Conservation (phyloP, 2,329 filamentous ascomycete species). For the Nakataea oryzae region DNA sequence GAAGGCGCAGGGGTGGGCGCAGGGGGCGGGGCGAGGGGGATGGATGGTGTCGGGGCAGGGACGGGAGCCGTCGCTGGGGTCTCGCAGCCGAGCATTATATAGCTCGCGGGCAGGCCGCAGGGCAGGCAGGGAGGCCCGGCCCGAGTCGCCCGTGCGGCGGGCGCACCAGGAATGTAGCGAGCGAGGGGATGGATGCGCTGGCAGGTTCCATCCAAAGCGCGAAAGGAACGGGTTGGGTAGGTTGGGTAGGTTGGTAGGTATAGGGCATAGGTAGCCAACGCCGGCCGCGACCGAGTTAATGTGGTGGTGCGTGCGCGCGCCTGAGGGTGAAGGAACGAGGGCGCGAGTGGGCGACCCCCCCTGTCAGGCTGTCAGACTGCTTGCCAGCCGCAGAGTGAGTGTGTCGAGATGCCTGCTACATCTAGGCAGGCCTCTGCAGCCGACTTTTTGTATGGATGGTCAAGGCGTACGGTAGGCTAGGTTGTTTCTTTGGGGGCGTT, state of each 20-base stretch:
- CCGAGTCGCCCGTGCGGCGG: background rate
- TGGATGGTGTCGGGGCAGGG: background rate
- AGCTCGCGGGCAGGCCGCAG: background rate
- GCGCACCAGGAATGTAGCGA: background rate
- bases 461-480: too few species aligned
- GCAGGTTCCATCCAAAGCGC: background rate
- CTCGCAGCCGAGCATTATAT: constrained; percentile 3
- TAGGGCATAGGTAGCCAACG: background rate
- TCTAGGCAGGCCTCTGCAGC: too few species aligned
- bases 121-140: background rate
- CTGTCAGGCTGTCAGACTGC: too few species aligned
- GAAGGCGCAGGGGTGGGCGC: background rate
- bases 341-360: background rate
- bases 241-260: too few species aligned
- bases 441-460: too few species aligned
- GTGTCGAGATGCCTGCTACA: too few species aligned
- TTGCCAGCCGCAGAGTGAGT: too few species aligned
- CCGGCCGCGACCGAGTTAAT: too few species aligned
- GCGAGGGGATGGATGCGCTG: background rate
- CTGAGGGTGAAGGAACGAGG: background rate
- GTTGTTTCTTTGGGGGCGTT: too few species aligned
- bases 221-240: too few species aligned
- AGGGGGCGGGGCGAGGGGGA: background rate
- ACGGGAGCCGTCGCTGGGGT: background rate
- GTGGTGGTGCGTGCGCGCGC: too few species aligned